Evolutionary conservation across 768 basidiomycete species (phyloP).

Genomic region (Tulasnella sp.): DNA sequence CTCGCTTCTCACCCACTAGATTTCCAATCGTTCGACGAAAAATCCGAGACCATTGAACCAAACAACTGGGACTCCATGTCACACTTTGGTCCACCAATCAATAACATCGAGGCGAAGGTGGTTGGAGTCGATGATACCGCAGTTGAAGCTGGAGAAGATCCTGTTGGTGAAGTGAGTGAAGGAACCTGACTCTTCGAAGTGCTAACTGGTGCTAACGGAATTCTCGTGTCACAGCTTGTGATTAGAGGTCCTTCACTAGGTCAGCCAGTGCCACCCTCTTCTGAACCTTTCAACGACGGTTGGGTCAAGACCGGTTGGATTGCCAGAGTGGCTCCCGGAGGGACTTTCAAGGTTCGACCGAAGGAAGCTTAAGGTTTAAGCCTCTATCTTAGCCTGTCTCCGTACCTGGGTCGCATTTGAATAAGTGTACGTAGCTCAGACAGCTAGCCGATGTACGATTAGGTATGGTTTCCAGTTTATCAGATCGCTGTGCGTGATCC

Average conservation of each 20-base stretch:
- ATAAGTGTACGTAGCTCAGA: not conserved
- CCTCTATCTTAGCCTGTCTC: not conserved
- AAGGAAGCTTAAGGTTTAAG: constrained; percentile 9
- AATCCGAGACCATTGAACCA: constrained; percentile 11
- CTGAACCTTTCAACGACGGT: constrained; percentile 38
- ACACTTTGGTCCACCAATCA: constrained; percentile 73
- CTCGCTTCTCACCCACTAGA: constrained; percentile 82
- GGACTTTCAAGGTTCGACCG: constrained; percentile 40
- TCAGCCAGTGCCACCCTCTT: constrained; percentile 44
- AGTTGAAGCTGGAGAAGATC: constrained; percentile 65
- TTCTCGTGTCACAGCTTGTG: constrained; percentile 35
- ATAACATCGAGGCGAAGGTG: constrained; percentile 83
- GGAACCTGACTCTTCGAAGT: not conserved
- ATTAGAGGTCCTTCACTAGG: constrained; percentile 76
- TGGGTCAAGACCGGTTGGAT: constrained; percentile 40
- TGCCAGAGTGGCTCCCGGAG: constrained; percentile 41
- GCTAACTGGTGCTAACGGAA: constrained; percentile 17
- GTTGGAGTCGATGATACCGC: constrained; percentile 59
- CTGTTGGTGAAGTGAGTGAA: constrained; percentile 50
- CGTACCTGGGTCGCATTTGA: not conserved
- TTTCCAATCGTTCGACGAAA: constrained; percentile 62
- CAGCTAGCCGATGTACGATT: not conserved
- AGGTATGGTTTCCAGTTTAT: not conserved
- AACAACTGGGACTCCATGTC: constrained; percentile 42
- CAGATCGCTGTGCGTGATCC: not conserved